Base-by-base conservation (phyloP, 2,329 filamentous ascomycete species). In the Colletotrichum graminicola region DNA sequence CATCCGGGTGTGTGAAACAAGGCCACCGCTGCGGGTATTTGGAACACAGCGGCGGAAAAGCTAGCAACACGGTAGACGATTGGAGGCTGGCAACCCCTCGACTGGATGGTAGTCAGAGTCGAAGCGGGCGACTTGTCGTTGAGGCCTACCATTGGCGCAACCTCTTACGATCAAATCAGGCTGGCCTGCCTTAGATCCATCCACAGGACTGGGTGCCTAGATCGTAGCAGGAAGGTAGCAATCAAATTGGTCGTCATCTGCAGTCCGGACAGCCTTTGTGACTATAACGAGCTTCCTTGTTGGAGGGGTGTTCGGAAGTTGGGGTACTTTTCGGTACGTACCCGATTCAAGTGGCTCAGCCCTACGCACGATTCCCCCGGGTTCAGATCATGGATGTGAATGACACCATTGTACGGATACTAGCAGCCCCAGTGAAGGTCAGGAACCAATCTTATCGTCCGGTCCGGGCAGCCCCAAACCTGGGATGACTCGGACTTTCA, bases 291-390 rank as follows among this genome's bases (percentile, higher is more conserved):
- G 21, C 6, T 36, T 5, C 26, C 36, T 59, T n/a, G 26, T 23
- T 39, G 7, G 32, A 23, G 32, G 29, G 60, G 34, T 45, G 32
- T 12, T 49, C 11, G 23, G 51, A 41, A 43, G 21, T 49, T 67
- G 63, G 67, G 49, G 63, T 49, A 41, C 49, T n/a, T 71, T 56
- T 71, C 23, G 56, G 63, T 67, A 67, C 62, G 67, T 71, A 67
- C 2, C 43, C n/a, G 26, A 29, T 34, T 41, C 54, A n/a, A 29
- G 32, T 34, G 16, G 54, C 34, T 71, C 67, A 71, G 67, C 67
- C 67, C 56, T 67, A 71, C 34, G 62, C 26, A 54, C 29, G 16
- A 26, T 57, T 26, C 12, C 45, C 23, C 16, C 41, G 16, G 41
- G 41, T 5, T 49, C 18, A 60, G n/a, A n/a, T n/a, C 32, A 3